Conservation (phyloP, 2,329 filamentous ascomycete species). For the Ceratocystis smalleyi region DNA sequence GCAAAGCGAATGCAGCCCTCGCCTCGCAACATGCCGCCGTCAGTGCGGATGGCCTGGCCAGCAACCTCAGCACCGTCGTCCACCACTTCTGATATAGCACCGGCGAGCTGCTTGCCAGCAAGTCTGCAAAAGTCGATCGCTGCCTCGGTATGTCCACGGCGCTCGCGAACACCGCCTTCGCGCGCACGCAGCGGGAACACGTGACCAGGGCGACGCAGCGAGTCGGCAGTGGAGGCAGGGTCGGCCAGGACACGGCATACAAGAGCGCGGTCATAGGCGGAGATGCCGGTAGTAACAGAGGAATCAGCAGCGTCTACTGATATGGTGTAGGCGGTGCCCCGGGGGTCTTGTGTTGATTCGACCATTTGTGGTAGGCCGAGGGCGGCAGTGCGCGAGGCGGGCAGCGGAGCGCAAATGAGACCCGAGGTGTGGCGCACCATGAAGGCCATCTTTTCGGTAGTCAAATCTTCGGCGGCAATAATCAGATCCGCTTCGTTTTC, state of each 20-base stretch:
- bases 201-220: conserved; percentile 74
- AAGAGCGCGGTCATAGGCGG: conserved; percentile 69
- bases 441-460: conserved; percentile 85
- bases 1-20: conserved; percentile 83
- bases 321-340: conserved; percentile 84
- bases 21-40: conserved; percentile 78
- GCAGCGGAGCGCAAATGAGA: conserved; percentile 77
- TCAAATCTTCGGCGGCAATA: conserved; percentile 73
- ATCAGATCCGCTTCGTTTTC: conserved; percentile 98
- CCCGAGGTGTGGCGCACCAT: conserved; percentile 85
- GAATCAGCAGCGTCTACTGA: conserved; percentile 65
- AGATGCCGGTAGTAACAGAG: conserved; percentile 74
- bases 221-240: conserved; percentile 36
- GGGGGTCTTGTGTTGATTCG: conserved; percentile 54
- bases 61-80: conserved; percentile 62
- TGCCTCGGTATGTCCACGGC: conserved; percentile 84
- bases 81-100: conserved; percentile 82
- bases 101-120: conserved; percentile 60
- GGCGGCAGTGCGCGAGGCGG: conserved; percentile 48
- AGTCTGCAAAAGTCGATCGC: conserved; percentile 79
- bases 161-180: conserved; percentile 62
- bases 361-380: conserved; percentile 89
- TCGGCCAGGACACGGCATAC: conserved; percentile 67
- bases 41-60: conserved; percentile 49
- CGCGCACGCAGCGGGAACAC: conserved; percentile 70